Evolutionary conservation across 2,329 filamentous ascomycete species (phyloP).

Genomic region (Aspergillus carbonarius): DNA sequence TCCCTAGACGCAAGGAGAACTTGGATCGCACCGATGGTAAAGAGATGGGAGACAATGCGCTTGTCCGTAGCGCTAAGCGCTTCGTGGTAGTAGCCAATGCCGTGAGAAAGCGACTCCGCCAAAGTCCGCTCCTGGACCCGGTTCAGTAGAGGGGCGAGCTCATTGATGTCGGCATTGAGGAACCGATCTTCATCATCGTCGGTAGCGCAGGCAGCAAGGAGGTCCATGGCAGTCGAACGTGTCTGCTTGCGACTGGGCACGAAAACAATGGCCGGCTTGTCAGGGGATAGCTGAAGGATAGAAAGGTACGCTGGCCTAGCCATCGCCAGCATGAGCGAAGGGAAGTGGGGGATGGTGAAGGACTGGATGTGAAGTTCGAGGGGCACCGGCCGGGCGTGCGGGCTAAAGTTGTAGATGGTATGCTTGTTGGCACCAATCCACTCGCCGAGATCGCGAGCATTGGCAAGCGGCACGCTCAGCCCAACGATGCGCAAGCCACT

Average conservation of each 20-base stretch:
- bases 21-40: slow-evolving; percentile 84
- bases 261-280: slow-evolving; percentile 88
- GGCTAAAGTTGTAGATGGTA: slow-evolving; percentile 98
- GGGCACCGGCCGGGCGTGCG: slow-evolving; percentile 82
- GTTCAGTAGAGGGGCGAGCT: slow-evolving; percentile 77
- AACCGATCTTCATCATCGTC: slow-evolving; percentile 94
- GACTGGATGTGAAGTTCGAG: slow-evolving; percentile 94
- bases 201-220: slow-evolving; percentile 81
- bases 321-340: slow-evolving; percentile 98
- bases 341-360: slow-evolving; percentile 94
- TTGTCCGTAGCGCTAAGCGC: slow-evolving; percentile 86
- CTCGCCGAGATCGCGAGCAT: slow-evolving; percentile 90
- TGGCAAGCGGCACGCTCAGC: slow-evolving; percentile 86
- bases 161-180: slow-evolving; percentile 77
- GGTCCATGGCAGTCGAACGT: slow-evolving; percentile 78
- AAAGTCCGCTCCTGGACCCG: slow-evolving; percentile 83
- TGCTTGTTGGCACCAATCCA: slow-evolving; percentile 99
- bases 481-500: slow-evolving; percentile 83
- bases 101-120: slow-evolving; percentile 85
- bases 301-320: slow-evolving; percentile 89
- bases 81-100: slow-evolving; percentile 96
- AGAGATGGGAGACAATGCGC: slow-evolving; percentile 89
- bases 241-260: slow-evolving; percentile 93
- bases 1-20: slow-evolving; percentile 80
- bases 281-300: slow-evolving; percentile 80